Evolutionary conservation across 2,329 filamentous ascomycete genomes (phyloP).

Genomic region (Aspergillus fructus): DNA sequence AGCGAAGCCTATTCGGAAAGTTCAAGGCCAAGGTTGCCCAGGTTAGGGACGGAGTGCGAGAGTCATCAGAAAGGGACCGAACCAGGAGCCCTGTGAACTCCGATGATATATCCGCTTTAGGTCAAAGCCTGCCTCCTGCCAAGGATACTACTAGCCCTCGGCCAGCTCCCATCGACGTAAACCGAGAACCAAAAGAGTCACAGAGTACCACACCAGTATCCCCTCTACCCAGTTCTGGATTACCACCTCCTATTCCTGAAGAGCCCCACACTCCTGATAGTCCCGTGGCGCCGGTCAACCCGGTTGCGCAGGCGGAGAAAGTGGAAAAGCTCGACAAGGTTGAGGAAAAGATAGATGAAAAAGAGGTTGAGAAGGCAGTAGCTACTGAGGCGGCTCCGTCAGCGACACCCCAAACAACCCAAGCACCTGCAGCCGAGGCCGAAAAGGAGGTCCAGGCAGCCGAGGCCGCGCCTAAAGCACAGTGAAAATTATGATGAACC

Average conservation of each 20-base stretch:
- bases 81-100: conserved; percentile 51
- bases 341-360: neutral
- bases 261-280: conserved; percentile 32
- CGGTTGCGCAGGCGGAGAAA: neutral
- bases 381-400: neutral
- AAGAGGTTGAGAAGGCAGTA: neutral
- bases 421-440: neutral
- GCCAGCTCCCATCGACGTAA: conserved; percentile 25
- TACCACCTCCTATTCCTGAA: conserved; percentile 35
- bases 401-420: neutral
- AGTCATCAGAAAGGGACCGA: conserved; percentile 51
- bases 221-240: conserved; percentile 29
- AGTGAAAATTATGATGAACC: neutral
- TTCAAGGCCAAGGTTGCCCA: conserved; percentile 62
- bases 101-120: conserved; percentile 35
- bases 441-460: neutral
- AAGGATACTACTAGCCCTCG: conserved; percentile 21
- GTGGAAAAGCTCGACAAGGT: neutral
- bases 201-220: conserved; percentile 27
- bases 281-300: conserved; percentile 8
- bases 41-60: conserved; percentile 55
- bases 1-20: conserved; percentile 63
- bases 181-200: conserved; percentile 24
- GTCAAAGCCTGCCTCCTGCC: conserved; percentile 34
- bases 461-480: neutral